These are phyloP conservation scores for Solanum paucissectum DNA, from an alignment of 257 asterid species.

Conservation along the genomic window DNA sequence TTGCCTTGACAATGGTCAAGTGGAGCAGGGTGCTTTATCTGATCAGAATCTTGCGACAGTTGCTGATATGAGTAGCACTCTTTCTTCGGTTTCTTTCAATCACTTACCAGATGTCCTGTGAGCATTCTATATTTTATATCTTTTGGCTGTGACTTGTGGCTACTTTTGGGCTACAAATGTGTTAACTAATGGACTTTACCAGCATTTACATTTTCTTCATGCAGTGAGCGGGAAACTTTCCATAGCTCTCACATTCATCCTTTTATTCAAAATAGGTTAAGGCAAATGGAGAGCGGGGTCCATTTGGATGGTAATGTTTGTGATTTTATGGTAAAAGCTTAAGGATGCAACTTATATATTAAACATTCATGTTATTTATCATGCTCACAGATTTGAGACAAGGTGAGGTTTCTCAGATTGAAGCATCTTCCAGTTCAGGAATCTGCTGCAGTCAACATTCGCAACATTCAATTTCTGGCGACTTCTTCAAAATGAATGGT, in stretches of 20 bases:
- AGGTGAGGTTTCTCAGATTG: constrained; percentile 47
- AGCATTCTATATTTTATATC: constrained; percentile 16
- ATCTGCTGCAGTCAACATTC: constrained; percentile 50
- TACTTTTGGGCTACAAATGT: constrained; percentile 1
- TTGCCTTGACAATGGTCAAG: constrained; percentile 27
- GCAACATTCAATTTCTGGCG: constrained; percentile 25
- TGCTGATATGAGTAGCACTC: background rate
- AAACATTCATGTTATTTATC: constrained; percentile 19
- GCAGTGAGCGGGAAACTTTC: constrained; percentile 39
- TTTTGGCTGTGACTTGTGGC: background rate
- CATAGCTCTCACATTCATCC: constrained; percentile 54
- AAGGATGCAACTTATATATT: background rate
- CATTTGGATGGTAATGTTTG: constrained; percentile 16
- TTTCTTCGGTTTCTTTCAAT: constrained; percentile 2
- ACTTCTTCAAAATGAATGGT: constrained; percentile 21
- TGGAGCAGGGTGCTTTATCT: constrained; percentile 22
- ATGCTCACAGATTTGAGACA: constrained; percentile 46
- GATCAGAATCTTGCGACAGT: constrained; percentile 14
- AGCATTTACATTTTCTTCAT: constrained; percentile 6
- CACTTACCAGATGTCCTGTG: constrained; percentile 29
- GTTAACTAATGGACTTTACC: background rate
- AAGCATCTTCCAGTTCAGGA: constrained; percentile 80
- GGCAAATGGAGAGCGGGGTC: constrained; percentile 30
- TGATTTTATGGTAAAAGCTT: constrained; percentile 39
- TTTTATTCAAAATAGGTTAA: constrained; percentile 37